Conservation (phyloP, 1,284 basidiomycete species). For the Athelia sp. region DNA sequence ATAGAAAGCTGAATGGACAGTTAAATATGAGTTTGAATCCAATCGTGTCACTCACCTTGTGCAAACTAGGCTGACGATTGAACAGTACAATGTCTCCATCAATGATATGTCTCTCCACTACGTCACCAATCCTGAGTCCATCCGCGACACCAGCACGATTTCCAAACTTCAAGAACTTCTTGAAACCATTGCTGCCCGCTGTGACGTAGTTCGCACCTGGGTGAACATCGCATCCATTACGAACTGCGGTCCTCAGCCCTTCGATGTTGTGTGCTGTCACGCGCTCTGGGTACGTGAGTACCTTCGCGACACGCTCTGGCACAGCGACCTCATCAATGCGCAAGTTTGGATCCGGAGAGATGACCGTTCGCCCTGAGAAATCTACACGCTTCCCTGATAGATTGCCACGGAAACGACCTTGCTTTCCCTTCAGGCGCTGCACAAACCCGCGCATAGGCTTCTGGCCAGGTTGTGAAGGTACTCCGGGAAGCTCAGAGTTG, state of each 20-base stretch:
- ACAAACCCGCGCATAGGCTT: conserved; percentile 97
- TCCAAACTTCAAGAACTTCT: conserved; percentile 84
- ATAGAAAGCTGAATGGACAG: conserved; percentile 82
- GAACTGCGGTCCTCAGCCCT: conserved; percentile 69
- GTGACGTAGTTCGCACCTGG: conserved; percentile 97
- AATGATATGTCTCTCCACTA: conserved; percentile 91
- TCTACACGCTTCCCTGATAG: conserved; percentile 99
- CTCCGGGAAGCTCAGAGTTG: conserved; percentile 95
- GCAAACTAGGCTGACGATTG: conserved; percentile 98
- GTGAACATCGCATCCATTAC: conserved; percentile 89
- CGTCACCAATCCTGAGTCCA: conserved; percentile 76
- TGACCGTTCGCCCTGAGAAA: conserved; percentile 97
- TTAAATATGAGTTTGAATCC: background rate
- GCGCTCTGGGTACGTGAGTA: conserved; percentile 94
- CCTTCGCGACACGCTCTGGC: conserved; percentile 93
- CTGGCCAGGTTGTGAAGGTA: conserved; percentile 78
- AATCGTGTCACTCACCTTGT: conserved; percentile 58
- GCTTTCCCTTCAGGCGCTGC: conserved; percentile 97
- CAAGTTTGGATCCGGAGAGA: conserved; percentile 97
- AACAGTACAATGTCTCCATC: conserved; percentile 98
- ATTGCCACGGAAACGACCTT: conserved; percentile 98
- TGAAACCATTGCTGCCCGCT: conserved; percentile 70
- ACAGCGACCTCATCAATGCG: conserved; percentile 98
- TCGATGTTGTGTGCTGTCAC: conserved; percentile 93
- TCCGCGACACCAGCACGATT: conserved; percentile 76